Conservation (phyloP, 495 filamentous ascomycete species). For the Thozetella sp. region DNA sequence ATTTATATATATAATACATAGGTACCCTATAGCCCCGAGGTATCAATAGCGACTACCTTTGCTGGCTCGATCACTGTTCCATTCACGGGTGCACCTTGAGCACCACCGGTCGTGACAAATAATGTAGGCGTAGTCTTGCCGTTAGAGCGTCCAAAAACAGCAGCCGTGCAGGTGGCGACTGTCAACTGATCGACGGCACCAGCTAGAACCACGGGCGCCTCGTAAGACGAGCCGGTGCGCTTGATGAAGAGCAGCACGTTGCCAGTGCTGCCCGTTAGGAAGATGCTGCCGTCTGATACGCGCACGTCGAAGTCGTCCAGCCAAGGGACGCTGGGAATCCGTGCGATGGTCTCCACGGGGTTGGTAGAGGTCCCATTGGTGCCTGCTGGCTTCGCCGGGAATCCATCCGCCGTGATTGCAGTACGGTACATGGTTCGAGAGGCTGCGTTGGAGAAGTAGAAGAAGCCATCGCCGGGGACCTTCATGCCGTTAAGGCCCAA, state of each 20-base stretch:
- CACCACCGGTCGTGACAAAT: slow-evolving; percentile 22
- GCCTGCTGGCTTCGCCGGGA: slow-evolving; percentile 9
- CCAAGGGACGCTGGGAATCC: slow-evolving; percentile 7
- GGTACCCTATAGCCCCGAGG: not conserved
- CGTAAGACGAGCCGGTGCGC: slow-evolving; percentile 14
- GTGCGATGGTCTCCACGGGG: slow-evolving; percentile 16
- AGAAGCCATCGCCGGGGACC: slow-evolving; percentile 13
- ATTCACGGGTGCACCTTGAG: slow-evolving; percentile 1
- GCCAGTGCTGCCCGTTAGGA: not conserved
- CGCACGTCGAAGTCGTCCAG: slow-evolving; percentile 39
- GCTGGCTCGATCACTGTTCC: slow-evolving; percentile 18
- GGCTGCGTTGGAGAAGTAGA: slow-evolving; percentile 40
- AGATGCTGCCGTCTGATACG: slow-evolving; percentile 11
- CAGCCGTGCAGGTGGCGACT: slow-evolving; percentile 23
- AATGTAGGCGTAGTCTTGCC: slow-evolving; percentile 8
- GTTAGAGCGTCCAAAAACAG: slow-evolving; percentile 24
- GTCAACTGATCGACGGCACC: slow-evolving; percentile 22
- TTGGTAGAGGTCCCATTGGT: not conserved
- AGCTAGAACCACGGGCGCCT: slow-evolving; percentile 14
- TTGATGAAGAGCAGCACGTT: slow-evolving; percentile 20
- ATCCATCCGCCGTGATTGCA: slow-evolving; percentile 19
- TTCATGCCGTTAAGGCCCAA: slow-evolving; percentile 41
- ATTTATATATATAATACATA: too few relatives aligned
- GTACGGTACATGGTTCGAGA: slow-evolving; percentile 24
- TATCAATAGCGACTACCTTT: slow-evolving; percentile 25